A percentile compares a stretch with the other conserved stretches of the same genome.
These are phyloP conservation scores for Arthromyces matolae DNA, from an alignment of 768 basidiomycete genomes.

Conservation along the genomic window DNA sequence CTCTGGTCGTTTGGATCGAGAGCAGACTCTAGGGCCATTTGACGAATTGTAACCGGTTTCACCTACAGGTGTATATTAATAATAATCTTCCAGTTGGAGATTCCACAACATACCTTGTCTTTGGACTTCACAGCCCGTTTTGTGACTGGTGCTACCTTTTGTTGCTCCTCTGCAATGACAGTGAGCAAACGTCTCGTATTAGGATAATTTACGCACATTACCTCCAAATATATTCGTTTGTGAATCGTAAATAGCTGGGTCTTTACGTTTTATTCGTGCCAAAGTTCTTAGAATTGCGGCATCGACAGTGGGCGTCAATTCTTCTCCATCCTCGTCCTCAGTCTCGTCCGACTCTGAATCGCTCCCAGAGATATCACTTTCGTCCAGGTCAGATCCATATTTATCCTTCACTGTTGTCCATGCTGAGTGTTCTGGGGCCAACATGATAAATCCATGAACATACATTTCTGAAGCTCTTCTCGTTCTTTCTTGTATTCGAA, in stretches of 20 bases:
- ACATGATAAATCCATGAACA: constrained; percentile 26
- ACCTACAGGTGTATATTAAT: constrained; percentile 33
- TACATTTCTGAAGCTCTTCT: constrained; percentile 78
- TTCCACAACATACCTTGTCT: constrained; percentile 46
- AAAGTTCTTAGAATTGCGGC: constrained; percentile 92
- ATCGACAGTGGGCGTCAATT: constrained; percentile 90
- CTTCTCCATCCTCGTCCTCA: constrained; percentile 93
- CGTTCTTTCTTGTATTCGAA: constrained; percentile 81
- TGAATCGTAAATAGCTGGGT: constrained; percentile 80
- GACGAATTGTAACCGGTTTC: constrained; percentile 74
- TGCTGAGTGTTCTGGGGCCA: neutral
- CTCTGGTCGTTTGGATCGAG: constrained; percentile 50
- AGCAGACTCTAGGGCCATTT: constrained; percentile 62
- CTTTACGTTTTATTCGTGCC: constrained; percentile 75
- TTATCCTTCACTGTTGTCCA: constrained; percentile 73
- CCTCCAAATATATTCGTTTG: constrained; percentile 77
- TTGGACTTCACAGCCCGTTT: constrained; percentile 29
- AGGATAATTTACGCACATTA: constrained; percentile 24
- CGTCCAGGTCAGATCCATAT: constrained; percentile 73
- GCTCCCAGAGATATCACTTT: constrained; percentile 43
- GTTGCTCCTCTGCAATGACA: constrained; percentile 58
- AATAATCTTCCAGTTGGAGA: neutral
- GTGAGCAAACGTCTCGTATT: neutral
- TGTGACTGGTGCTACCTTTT: constrained; percentile 37
- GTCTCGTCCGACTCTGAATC: constrained; percentile 78